Conservation (phyloP, 768 basidiomycete species). For the Termitomyces sp. region DNA sequence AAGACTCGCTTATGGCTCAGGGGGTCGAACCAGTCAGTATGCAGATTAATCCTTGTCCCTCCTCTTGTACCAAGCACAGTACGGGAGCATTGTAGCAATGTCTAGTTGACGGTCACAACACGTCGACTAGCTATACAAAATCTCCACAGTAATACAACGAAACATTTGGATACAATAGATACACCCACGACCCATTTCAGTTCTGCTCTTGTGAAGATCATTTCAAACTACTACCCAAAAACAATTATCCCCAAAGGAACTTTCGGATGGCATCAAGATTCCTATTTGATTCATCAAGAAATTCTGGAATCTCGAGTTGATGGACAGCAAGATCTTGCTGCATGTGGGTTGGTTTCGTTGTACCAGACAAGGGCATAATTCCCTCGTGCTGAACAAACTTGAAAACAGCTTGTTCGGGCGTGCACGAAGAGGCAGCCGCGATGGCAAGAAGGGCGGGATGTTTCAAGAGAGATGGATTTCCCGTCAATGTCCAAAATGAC, state of each 20-base stretch:
- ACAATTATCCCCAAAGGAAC: conserved; percentile 12
- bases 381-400: conserved; percentile 63
- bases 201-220: not conserved
- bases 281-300: conserved; percentile 9
- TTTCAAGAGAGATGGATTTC: conserved; percentile 61
- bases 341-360: conserved; percentile 67
- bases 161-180: not conserved
- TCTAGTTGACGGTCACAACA: not conserved
- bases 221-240: too few relatives aligned
- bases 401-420: conserved; percentile 66
- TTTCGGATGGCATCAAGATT: conserved; percentile 12
- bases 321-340: conserved; percentile 52
- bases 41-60: too few relatives aligned
- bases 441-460: conserved; percentile 44
- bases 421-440: conserved; percentile 44
- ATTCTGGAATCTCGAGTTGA: conserved; percentile 16
- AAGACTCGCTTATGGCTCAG: too few relatives aligned
- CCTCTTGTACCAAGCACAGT: too few relatives aligned
- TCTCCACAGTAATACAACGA: not conserved
- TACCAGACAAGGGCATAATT: conserved; percentile 74
- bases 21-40: too few relatives aligned
- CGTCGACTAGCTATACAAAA: not conserved
- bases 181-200: not conserved
- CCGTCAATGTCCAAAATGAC: conserved; percentile 85
- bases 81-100: too few relatives aligned